These are phyloP conservation scores for Akebia trifoliata DNA, from an alignment of 164 flowering plant species.

Conservation along the genomic window DNA sequence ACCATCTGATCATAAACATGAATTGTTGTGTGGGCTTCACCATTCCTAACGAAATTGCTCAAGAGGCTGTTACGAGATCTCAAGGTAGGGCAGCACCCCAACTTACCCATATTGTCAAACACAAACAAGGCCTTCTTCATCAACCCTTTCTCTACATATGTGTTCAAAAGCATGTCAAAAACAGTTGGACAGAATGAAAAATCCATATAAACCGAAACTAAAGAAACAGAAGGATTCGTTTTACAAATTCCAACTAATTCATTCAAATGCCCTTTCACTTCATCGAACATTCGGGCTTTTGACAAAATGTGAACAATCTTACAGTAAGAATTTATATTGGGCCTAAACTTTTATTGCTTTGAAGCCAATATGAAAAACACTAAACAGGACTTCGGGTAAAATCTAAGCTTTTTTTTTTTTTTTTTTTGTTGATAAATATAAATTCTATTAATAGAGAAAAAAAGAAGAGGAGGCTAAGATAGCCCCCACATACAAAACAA, in stretches of 20 bases:
- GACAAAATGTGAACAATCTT: constrained; percentile 69
- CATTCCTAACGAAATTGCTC: constrained; percentile 51
- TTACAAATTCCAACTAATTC: constrained; percentile 37
- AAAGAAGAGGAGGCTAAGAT: too few relatives aligned
- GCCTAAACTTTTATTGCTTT: constrained; percentile 46
- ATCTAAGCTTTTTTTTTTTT: too few relatives aligned
- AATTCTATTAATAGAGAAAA: too few relatives aligned
- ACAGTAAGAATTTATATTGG: constrained; percentile 50
- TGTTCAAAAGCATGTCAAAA: constrained; percentile 83
- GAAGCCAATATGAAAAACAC: constrained; percentile 56
- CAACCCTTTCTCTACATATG: constrained; percentile 60
- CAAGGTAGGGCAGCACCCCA: constrained; percentile 65
- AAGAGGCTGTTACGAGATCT: constrained; percentile 75
- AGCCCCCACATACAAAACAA: too few relatives aligned
- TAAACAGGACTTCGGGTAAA: constrained; percentile 49
- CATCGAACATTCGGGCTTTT: constrained; percentile 54
- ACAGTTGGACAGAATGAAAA: constrained; percentile 62
- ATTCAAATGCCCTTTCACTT: constrained; percentile 40
- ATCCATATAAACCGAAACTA: constrained; percentile 57
- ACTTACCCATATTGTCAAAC: constrained; percentile 80
- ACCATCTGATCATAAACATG: constrained; percentile 66
- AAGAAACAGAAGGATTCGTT: constrained; percentile 16
- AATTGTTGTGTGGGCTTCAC: constrained; percentile 30
- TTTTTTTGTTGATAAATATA: too few relatives aligned
- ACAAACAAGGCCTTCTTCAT: constrained; percentile 57